Evolutionary conservation across 805 yeast species (phyloP).

Genomic region (Candida mattraensis): DNA sequence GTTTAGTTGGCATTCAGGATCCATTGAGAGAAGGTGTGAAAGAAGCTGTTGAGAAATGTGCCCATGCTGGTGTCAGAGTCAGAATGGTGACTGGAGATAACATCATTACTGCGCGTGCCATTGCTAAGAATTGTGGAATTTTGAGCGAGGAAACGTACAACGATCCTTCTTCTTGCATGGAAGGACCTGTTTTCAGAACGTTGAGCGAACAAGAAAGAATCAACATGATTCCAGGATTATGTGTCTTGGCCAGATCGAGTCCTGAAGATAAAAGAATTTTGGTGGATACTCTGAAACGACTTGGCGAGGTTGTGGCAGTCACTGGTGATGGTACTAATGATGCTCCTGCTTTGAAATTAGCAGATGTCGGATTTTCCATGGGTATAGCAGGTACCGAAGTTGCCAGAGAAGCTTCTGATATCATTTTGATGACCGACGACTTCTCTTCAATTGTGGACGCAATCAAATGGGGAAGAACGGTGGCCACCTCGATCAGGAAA

Average conservation of each 20-base stretch:
- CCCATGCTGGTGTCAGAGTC: slow-evolving; percentile 88
- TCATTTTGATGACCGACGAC: slow-evolving; percentile 95
- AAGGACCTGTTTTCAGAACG: slow-evolving; percentile 86
- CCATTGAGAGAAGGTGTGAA: slow-evolving; percentile 89
- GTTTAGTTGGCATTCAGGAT: slow-evolving; percentile 90
- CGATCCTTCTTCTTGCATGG: slow-evolving; percentile 70
- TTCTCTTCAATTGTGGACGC: slow-evolving; percentile 94
- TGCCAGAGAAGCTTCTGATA: slow-evolving; percentile 97
- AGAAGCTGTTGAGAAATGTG: slow-evolving; percentile 85
- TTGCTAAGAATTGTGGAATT: slow-evolving; percentile 84
- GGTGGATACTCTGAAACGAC: slow-evolving; percentile 73
- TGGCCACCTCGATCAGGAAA: slow-evolving; percentile 89
- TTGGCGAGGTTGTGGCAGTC: slow-evolving; percentile 95
- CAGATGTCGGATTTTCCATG: slow-evolving; percentile 98
- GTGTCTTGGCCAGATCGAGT: slow-evolving; percentile 89
- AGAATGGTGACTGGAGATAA: slow-evolving; percentile 99
- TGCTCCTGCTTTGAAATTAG: slow-evolving; percentile 95
- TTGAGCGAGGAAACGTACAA: slow-evolving; percentile 49
- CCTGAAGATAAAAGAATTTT: slow-evolving; percentile 93
- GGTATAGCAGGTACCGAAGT: slow-evolving; percentile 98
- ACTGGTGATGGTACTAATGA: slow-evolving; percentile 99
- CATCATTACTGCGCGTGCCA: slow-evolving; percentile 85
- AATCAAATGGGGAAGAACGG: slow-evolving; percentile 98
- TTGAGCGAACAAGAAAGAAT: slow-evolving; percentile 56
- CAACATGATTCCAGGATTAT: slow-evolving; percentile 65